Conservation (phyloP, 75 land plant genomes). For the Selaginella moellendorffii region DNA sequence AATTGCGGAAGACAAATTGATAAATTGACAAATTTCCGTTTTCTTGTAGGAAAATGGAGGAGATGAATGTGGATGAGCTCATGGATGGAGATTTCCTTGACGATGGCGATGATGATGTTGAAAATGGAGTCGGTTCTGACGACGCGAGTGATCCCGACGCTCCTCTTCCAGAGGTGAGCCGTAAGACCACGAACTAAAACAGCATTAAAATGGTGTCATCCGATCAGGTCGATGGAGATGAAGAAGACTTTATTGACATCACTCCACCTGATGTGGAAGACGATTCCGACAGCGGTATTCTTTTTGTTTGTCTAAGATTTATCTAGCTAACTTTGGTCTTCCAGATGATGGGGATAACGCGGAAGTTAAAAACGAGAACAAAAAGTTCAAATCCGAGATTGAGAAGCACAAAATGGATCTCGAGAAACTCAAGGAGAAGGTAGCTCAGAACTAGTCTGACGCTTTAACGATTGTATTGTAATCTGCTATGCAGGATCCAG, state of each 20-base stretch:
- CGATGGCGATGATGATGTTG: conserved; percentile 18
- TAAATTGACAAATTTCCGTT: background rate
- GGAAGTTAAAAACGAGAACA: conserved; percentile 17
- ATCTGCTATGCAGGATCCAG: conserved; percentile 70
- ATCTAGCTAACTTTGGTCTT: background rate
- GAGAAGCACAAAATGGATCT: conserved; percentile 26
- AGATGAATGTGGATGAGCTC: conserved; percentile 27
- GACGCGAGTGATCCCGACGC: conserved; percentile 13
- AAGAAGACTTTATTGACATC: conserved; percentile 18
- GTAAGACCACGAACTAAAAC: too few species aligned
- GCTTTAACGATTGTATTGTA: background rate
- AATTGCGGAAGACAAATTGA: background rate
- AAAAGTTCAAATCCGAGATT: conserved; percentile 17
- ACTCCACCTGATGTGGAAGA: conserved; percentile 12
- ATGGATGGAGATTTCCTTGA: conserved; percentile 27
- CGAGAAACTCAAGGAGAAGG: conserved; percentile 26
- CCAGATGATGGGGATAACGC: conserved; percentile 17
- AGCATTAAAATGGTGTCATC: background rate
- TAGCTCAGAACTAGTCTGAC: background rate
- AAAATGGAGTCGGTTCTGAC: conserved; percentile 6
- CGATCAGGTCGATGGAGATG: conserved; percentile 5
- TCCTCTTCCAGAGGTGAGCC: conserved; percentile 3
- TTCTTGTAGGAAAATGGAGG: conserved; percentile 19
- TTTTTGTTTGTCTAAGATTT: background rate
- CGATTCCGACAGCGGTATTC: conserved; percentile 9